A percentile compares a stretch with the other conserved stretches of the same genome.
Evolutionary conservation across 306 rosid genomes (phyloP).

Genomic region (Vicia villosa): DNA sequence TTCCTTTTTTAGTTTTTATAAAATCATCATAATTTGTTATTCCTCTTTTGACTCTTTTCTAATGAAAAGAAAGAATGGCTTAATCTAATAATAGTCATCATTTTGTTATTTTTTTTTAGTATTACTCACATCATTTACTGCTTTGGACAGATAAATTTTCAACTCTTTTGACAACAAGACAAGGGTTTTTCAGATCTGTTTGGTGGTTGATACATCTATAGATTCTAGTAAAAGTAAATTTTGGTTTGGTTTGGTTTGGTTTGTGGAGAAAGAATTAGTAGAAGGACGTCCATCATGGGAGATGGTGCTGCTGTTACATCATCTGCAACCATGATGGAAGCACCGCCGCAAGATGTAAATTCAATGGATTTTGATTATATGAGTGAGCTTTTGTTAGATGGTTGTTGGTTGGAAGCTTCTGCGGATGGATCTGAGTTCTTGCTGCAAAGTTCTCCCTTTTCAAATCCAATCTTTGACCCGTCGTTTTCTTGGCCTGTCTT

Average conservation of each 20-base stretch:
- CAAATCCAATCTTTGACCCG: constrained; percentile 60
- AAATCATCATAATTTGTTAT: constrained; percentile 22
- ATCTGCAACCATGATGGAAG: constrained; percentile 57
- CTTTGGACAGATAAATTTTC: constrained; percentile 34
- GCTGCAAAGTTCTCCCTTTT: constrained; percentile 52
- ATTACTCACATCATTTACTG: constrained; percentile 32
- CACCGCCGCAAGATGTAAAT: constrained; percentile 54
- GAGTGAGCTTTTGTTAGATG: constrained; percentile 76
- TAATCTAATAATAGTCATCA: constrained; percentile 35
- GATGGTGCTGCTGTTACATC: constrained; percentile 61
- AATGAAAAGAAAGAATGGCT: constrained; percentile 19
- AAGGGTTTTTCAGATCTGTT: constrained; percentile 35
- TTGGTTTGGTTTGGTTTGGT: constrained; percentile 25
- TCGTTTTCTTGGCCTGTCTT: constrained; percentile 60
- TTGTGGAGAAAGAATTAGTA: constrained; percentile 22
- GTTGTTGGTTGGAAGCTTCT: constrained; percentile 82
- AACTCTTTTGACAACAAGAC: constrained; percentile 19
- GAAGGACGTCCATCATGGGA: constrained; percentile 49
- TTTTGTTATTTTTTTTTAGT: constrained; percentile 19
- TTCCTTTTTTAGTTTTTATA: not conserved
- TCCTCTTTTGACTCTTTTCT: constrained; percentile 24
- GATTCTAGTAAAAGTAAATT: constrained; percentile 15
- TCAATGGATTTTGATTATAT: constrained; percentile 79
- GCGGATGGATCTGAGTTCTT: constrained; percentile 67
- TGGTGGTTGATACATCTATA: constrained; percentile 28